Evolutionary conservation across 208 protist genomes (phyloP).

Genomic region (Trypanosoma vivax): DNA sequence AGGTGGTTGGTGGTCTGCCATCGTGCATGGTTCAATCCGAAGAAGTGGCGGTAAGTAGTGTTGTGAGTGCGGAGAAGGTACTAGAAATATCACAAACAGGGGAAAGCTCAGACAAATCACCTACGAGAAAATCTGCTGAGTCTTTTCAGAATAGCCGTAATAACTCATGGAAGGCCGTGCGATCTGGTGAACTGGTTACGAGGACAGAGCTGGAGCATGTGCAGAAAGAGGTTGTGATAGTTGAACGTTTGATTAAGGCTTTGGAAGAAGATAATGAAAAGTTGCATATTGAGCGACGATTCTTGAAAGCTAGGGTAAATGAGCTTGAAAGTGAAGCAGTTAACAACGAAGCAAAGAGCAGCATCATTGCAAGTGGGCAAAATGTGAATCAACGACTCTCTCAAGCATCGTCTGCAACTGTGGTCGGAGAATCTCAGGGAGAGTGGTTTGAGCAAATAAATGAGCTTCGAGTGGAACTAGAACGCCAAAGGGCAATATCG

Average conservation of each 20-base stretch:
- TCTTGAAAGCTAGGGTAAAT: slow-evolving; percentile 25
- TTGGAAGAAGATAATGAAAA: slow-evolving; percentile 68
- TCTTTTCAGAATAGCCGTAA: neutral
- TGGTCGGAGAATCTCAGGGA: neutral
- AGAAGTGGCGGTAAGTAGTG: slow-evolving; percentile 10
- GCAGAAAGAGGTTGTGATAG: slow-evolving; percentile 46
- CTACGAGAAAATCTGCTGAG: neutral
- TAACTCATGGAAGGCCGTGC: slow-evolving; percentile 5
- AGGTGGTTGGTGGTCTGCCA: neutral
- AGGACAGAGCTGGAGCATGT: slow-evolving; percentile 23
- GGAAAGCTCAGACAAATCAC: slow-evolving; percentile 1
- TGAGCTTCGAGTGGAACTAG: slow-evolving; percentile 12
- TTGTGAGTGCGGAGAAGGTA: neutral
- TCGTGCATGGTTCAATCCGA: neutral
- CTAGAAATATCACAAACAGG: slow-evolving; percentile 8
- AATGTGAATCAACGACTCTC: neutral
- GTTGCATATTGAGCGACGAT: slow-evolving; percentile 40
- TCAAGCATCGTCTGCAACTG: neutral
- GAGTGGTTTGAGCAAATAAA: neutral
- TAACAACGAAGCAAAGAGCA: slow-evolving; percentile 64
- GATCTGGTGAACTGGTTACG: slow-evolving; percentile 13
- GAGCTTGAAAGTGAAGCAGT: slow-evolving; percentile 42
- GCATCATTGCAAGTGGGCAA: slow-evolving; percentile 40
- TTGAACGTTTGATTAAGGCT: slow-evolving; percentile 58
- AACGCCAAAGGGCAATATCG: slow-evolving; percentile 15